phyloP scores from a whole-genome alignment of 345 rosid genomes.

The Rhodamnia argentea region DNA sequence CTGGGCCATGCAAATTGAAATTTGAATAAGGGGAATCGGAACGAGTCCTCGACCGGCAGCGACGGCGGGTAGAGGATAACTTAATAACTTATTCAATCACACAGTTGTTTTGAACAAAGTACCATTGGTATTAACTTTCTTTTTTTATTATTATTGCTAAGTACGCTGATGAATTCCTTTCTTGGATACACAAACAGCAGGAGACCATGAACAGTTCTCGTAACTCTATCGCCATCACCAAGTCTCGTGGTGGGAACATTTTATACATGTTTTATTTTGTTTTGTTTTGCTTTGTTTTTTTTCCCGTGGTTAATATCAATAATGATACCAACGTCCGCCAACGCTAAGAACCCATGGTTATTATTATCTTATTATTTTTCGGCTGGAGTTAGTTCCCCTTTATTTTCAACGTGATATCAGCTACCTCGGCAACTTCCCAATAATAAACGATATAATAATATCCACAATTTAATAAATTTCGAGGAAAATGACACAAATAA shows the following conservation, averaged over 20 bases:
- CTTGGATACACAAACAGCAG: background rate
- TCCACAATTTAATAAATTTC: background rate
- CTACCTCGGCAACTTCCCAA: background rate
- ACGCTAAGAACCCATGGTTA: background rate
- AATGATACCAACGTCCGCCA: background rate
- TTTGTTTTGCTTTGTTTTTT: background rate
- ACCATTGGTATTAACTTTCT: background rate
- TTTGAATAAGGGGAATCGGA: background rate
- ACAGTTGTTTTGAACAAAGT: background rate
- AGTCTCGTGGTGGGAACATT: background rate
- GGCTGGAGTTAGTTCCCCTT: slow-evolving; percentile 2
- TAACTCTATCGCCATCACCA: background rate
- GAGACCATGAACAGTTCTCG: background rate
- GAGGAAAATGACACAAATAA: too few relatives aligned
- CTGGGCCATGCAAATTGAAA: background rate
- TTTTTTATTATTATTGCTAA: background rate
- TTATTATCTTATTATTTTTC: background rate
- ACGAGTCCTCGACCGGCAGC: background rate
- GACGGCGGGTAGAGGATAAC: background rate
- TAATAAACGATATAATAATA: background rate
- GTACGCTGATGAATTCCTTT: background rate
- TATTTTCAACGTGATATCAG: slow-evolving; percentile 12
- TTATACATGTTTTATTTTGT: background rate
- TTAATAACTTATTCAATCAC: background rate
- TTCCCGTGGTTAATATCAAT: background rate